Base-by-base conservation (phyloP, 2,329 filamentous ascomycete genomes). In the Biscogniauxia marginata region DNA sequence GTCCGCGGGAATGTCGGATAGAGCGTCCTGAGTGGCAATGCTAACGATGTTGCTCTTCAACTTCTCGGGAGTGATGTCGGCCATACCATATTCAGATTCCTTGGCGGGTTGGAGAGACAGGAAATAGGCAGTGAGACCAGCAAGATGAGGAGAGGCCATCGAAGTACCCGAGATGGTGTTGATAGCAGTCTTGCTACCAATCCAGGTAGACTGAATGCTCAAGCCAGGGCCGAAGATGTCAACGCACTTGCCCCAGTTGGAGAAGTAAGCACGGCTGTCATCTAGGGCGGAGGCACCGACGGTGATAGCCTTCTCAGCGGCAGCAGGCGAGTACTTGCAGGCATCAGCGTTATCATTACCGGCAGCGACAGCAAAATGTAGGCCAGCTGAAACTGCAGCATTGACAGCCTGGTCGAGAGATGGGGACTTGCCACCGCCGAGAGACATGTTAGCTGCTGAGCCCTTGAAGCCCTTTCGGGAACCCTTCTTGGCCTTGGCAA, bases 81-180 rank as follows among this genome's bases (percentile, higher is more conserved):
- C 90, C 70, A 97, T 87, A 62, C 93, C 89, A 73, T 91, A 99
- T 72, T 91, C 92, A 45, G 96, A 99, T 78, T 96, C 91, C 69
- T 84, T 84, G 64, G 89, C 80, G 49, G 95, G 95, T 80, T 98
- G 93, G 55, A 99, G 91, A 64, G 95, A 99, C 59, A 99, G 87
- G 79, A 96, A 90, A 84, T 99, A 99, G 79, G 95, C 95, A 69
- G 98, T 82, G 63, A 99, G 91, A 84, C 95, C 95, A 73, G 88
- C 89, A 73, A 99, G 89, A 77, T 99, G 95, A 67, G 95, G 95
- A 61, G 95, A 98, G 61, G 95, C 95, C 95, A 99, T 99, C 54
- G 95, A 99, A 65, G 95, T 99, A 75, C 95, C 95, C 45, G 93
- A 98, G 81, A 99, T 99, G 79, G 91, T 97, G 87, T 99, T 99